These are phyloP conservation scores for Lolium perenne DNA, from an alignment of 176 grass and related monocot genomes.

Conservation along the genomic window DNA sequence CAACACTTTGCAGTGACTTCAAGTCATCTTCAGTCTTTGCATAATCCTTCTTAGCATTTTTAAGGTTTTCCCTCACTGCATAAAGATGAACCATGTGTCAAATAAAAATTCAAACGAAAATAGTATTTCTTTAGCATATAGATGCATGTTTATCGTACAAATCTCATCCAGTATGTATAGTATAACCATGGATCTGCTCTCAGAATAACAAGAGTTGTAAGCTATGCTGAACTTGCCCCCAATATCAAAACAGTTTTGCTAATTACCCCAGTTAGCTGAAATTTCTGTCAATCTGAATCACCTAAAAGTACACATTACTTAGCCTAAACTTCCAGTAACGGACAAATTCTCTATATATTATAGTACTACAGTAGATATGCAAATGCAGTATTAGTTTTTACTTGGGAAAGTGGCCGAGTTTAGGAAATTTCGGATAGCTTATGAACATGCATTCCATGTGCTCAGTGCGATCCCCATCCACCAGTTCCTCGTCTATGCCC, in stretches of 20 bases:
- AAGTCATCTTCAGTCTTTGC: conserved; percentile 95
- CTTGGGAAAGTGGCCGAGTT: background rate
- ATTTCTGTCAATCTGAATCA: background rate
- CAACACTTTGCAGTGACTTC: conserved; percentile 97
- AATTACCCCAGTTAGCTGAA: conserved; percentile 19
- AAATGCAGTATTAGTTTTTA: background rate
- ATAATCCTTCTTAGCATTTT: conserved; percentile 86
- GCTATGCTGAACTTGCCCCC: background rate
- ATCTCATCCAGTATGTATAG: background rate
- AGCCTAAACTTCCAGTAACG: background rate
- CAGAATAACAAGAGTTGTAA: background rate
- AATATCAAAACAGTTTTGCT: background rate
- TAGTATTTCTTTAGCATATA: background rate
- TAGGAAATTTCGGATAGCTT: conserved; percentile 14
- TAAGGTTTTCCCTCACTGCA: conserved; percentile 90
- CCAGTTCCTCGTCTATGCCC: too few relatives aligned
- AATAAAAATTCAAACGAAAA: conserved; percentile 17
- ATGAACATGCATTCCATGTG: background rate
- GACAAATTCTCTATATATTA: background rate
- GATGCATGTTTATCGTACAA: background rate
- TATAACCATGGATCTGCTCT: background rate
- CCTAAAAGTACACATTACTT: conserved; percentile 6
- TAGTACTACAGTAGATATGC: background rate
- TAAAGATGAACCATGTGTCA: conserved; percentile 37
- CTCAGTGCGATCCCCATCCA: too few relatives aligned